A percentile compares a stretch with the other conserved stretches of the same genome.
Conservation (phyloP, 306 rosid genomes). For the Leucaena leucocephala region DNA sequence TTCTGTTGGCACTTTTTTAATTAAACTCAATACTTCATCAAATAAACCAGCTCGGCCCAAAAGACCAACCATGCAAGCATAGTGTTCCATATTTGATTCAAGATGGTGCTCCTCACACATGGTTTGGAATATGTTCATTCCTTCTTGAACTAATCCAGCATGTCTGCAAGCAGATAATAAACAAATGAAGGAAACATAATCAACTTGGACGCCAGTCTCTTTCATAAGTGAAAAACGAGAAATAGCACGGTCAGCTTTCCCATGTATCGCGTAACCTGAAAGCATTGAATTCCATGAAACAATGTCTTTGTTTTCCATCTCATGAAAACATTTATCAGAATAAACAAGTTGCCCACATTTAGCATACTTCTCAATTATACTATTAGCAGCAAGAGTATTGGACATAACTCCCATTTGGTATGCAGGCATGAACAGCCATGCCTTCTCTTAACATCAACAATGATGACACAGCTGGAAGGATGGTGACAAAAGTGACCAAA, state of each 20-base stretch:
- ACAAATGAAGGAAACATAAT: constrained; percentile 60
- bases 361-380: constrained; percentile 68
- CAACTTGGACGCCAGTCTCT: constrained; percentile 47
- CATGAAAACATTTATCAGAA: constrained; percentile 67
- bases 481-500: constrained; percentile 54
- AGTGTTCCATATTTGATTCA: constrained; percentile 67
- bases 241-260: constrained; percentile 57
- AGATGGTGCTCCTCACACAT: constrained; percentile 54
- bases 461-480: constrained; percentile 66
- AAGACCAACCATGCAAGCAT: constrained; percentile 81
- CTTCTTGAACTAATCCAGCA: constrained; percentile 64
- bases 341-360: constrained; percentile 65
- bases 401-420: constrained; percentile 61
- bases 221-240: constrained; percentile 63
- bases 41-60: constrained; percentile 65
- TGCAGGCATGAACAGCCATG: constrained; percentile 64
- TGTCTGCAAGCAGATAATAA: constrained; percentile 81
- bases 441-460: constrained; percentile 57
- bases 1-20: constrained; percentile 54
- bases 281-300: constrained; percentile 77
- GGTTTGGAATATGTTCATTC: constrained; percentile 49
- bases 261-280: constrained; percentile 68
- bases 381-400: constrained; percentile 51
- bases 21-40: constrained; percentile 54
- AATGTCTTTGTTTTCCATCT: constrained; percentile 58